These are phyloP conservation scores for Yarrowia divulgata DNA, from an alignment of 805 yeast genomes.

Conservation along the genomic window DNA sequence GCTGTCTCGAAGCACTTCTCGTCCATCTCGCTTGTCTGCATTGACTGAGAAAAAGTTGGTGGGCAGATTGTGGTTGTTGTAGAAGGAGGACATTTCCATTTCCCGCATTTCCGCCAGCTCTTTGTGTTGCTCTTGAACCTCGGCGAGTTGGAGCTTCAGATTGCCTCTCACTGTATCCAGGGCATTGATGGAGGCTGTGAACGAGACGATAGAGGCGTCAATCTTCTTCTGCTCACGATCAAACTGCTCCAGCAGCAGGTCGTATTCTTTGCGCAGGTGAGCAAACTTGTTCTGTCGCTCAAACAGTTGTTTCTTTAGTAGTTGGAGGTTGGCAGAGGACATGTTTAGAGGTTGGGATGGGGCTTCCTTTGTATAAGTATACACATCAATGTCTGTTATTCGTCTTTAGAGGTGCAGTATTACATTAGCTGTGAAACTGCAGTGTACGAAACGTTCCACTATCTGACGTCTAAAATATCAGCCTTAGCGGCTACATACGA, in stretches of 20 bases:
- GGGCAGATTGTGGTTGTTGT: neutral
- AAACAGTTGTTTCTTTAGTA: neutral
- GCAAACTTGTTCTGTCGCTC: conserved; percentile 13
- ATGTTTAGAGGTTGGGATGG: neutral
- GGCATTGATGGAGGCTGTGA: neutral
- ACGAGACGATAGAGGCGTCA: neutral
- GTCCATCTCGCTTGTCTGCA: neutral
- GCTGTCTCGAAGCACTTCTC: neutral
- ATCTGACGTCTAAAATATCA: too few species aligned
- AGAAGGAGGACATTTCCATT: neutral
- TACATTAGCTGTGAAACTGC: too few species aligned
- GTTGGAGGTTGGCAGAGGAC: conserved; percentile 2
- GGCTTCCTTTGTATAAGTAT: too few species aligned
- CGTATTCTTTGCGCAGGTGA: conserved; percentile 1
- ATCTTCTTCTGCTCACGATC: neutral
- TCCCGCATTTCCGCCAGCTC: neutral
- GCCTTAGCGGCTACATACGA: too few species aligned
- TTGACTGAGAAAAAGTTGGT: neutral
- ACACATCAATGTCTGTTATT: neutral
- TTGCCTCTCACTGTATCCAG: neutral
- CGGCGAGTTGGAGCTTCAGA: neutral
- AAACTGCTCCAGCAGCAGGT: conserved; percentile 1
- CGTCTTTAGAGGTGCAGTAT: neutral
- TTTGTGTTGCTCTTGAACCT: neutral
- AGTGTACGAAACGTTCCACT: too few species aligned